These are phyloP conservation scores for Vickermania ingenoplastis DNA, from an alignment of 208 protist genomes.

Conservation along the genomic window DNA sequence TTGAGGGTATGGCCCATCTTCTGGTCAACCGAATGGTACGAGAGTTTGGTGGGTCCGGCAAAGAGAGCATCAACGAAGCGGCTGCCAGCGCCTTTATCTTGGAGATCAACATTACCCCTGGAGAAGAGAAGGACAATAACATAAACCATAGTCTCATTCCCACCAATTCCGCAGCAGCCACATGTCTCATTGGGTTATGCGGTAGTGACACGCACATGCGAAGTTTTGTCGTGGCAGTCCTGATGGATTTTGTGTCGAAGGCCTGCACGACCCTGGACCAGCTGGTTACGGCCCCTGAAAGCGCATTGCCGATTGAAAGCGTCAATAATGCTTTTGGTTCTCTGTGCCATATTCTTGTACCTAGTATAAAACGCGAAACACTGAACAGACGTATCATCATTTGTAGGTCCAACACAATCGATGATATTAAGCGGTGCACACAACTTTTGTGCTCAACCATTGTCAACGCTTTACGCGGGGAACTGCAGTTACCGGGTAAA, in stretches of 20 bases:
- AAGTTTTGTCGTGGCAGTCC: conserved; percentile 57
- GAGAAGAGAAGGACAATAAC: not conserved
- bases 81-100: not conserved
- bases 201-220: conserved; percentile 43
- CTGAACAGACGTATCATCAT: conserved; percentile 1
- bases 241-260: conserved; percentile 6
- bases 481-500: not conserved
- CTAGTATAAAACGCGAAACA: conserved; percentile 6
- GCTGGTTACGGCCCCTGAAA: not conserved
- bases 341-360: conserved; percentile 46
- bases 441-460: not conserved
- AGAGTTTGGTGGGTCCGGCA: not conserved
- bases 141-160: not conserved
- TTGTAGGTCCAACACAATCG: not conserved
- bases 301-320: conserved; percentile 5
- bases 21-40: conserved; percentile 47
- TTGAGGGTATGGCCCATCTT: conserved; percentile 38
- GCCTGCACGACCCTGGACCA: not conserved
- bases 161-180: not conserved
- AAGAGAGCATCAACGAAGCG: not conserved
- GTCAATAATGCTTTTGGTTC: conserved; percentile 46
- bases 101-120: not conserved
- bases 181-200: conserved; percentile 63
- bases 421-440: not conserved
- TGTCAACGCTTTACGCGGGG: not conserved